Evolutionary conservation across 345 rosid genomes (phyloP).

Genomic region (Acer yangbiense): DNA sequence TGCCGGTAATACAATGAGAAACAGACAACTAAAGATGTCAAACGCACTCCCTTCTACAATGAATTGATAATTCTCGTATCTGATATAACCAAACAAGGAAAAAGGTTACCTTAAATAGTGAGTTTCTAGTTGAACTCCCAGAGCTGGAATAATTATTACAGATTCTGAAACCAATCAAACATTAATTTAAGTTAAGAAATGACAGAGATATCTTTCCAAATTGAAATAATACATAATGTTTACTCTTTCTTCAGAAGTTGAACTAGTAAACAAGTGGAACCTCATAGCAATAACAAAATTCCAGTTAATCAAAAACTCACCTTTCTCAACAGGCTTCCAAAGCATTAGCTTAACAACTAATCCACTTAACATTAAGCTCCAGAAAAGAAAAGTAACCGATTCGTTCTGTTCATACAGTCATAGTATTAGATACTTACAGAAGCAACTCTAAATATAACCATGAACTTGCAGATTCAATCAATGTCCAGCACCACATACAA

Average conservation of each 20-base stretch:
- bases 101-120: constrained; percentile 59
- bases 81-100: not conserved
- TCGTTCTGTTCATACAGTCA: constrained; percentile 46
- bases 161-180: constrained; percentile 58
- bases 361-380: constrained; percentile 56
- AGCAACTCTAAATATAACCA: not conserved
- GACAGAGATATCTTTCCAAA: not conserved
- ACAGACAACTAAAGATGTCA: not conserved
- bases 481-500: not conserved
- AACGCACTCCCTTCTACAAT: not conserved
- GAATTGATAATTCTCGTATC: not conserved
- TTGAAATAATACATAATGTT: not conserved
- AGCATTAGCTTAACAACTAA: constrained; percentile 40
- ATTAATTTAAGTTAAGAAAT: constrained; percentile 18
- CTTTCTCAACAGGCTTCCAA: constrained; percentile 59
- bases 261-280: not conserved
- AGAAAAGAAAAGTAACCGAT: constrained; percentile 37
- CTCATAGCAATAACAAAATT: not conserved
- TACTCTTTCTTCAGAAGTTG: not conserved
- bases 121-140: constrained; percentile 86
- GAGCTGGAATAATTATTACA: constrained; percentile 71
- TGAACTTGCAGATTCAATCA: not conserved
- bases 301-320: constrained; percentile 34
- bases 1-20: not conserved
- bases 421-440: constrained; percentile 22